Evolutionary conservation across 345 rosid species (phyloP).

Genomic region (Linum tenue): DNA sequence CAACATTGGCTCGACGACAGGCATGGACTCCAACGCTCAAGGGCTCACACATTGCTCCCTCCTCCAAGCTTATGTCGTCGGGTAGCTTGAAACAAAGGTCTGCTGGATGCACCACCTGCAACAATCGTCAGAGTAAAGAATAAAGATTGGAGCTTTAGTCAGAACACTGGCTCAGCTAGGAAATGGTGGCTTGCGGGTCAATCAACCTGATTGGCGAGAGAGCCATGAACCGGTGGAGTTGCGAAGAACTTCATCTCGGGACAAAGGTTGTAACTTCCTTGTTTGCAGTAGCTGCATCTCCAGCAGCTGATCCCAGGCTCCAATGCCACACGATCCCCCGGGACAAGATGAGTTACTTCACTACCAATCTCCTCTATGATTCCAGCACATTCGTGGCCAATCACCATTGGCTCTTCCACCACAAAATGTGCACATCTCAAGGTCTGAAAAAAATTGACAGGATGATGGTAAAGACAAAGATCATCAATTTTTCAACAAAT

Average conservation of each 20-base stretch:
- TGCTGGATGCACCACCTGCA: constrained; percentile 88
- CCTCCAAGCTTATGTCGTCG: constrained; percentile 82
- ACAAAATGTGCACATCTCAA: constrained; percentile 68
- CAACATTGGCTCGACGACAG: constrained; percentile 70
- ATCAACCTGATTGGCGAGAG: constrained; percentile 69
- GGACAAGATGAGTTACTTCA: constrained; percentile 53
- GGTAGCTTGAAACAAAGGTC: constrained; percentile 82
- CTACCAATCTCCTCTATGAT: constrained; percentile 74
- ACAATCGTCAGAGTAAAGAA: not conserved
- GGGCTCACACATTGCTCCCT: constrained; percentile 98
- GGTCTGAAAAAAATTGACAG: constrained; percentile 36
- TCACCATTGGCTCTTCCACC: constrained; percentile 93
- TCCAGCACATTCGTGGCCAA: constrained; percentile 96
- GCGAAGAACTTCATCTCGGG: constrained; percentile 92
- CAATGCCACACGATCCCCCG: constrained; percentile 76
- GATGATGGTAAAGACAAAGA: constrained; percentile 9
- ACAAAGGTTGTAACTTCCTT: constrained; percentile 81
- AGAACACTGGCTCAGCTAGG: too few species aligned
- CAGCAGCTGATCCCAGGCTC: constrained; percentile 91
- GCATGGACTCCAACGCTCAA: constrained; percentile 91
- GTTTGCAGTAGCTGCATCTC: constrained; percentile 57
- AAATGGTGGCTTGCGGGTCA: not conserved
- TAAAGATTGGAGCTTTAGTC: too few species aligned
- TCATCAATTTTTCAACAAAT: not conserved
- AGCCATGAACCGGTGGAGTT: constrained; percentile 84